Base-by-base conservation (phyloP, 1,284 basidiomycete genomes). In the Chiua sp. region DNA sequence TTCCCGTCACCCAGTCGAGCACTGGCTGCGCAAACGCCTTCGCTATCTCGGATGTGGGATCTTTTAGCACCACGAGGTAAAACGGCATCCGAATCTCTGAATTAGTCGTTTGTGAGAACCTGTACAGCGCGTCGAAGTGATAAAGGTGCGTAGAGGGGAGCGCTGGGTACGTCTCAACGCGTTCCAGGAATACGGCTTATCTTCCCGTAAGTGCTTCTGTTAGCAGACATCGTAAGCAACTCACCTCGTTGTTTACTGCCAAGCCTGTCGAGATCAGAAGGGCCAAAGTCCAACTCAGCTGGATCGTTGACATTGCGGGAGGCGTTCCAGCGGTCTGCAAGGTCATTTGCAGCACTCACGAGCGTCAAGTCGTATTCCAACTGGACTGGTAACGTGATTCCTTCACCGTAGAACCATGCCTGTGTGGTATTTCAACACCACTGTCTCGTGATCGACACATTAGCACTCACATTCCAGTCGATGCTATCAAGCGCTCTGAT, bases 381-480 rank as follows among this genome's bases (percentile, higher is more conserved):
- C 70, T 91, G n/a, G 4, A 90, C 91, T 0, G 93, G 94, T 16
- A 98, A 82, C 59, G 87, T 79, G 7, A 81, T 65, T 4, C 96
- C 95, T 73, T 92, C 88, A 32, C 95, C 96, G 68, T 93, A 87
- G 53, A 98, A 81, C 96, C 96, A 98, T 49, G 84, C 90, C 85
- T 94, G 61, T 7, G 26, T 18, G 13, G 49, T 30, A 11, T 20
- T 59, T 52, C 55, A 58, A 59, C 7, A 44, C 39, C n/a, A n/a
- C 2, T 4, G 47, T 4, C 16, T 32, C 42, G 46, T 22, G 4
- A 13, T 37, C 20, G 23, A 30, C 20, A 23, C 13, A 10, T 7
- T 50, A 57, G 33, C 12, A 74, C 84, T 64, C 64, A 91, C 94
- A 71, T 96, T 77, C 88, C 91, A 97, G 71, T 98, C 88, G 39